A percentile compares a stretch with the other conserved stretches of the same genome.
Evolutionary conservation across 805 yeast genomes (phyloP).

Genomic region (Saturnispora galanensis): DNA sequence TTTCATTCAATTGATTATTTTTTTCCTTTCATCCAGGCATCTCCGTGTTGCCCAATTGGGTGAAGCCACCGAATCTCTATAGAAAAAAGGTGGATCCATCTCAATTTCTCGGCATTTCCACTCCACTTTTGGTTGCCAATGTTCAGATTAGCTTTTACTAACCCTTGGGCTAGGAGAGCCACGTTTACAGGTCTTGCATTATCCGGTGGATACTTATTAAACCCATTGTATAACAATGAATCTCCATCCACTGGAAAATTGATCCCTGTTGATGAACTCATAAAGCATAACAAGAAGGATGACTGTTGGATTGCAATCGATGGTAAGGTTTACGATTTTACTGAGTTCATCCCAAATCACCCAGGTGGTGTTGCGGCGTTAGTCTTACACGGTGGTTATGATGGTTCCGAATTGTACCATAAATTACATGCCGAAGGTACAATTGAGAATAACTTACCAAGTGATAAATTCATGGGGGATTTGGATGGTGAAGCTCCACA

Average conservation of each 20-base stretch:
- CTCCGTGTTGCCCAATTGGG: too few relatives aligned
- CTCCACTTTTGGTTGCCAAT: too few relatives aligned
- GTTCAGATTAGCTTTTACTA: too few relatives aligned
- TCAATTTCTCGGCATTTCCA: too few relatives aligned
- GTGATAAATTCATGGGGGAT: constrained; percentile 51
- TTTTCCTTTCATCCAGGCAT: too few relatives aligned
- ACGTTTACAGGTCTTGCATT: background rate
- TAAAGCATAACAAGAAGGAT: constrained; percentile 43
- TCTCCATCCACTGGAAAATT: background rate
- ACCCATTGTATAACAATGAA: background rate
- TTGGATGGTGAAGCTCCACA: constrained; percentile 28
- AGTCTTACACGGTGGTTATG: constrained; percentile 38
- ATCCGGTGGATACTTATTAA: background rate
- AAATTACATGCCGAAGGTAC: constrained; percentile 91
- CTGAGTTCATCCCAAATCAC: constrained; percentile 39
- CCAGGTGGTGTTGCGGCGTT: constrained; percentile 46
- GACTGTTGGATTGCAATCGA: constrained; percentile 84
- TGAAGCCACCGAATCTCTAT: too few relatives aligned
- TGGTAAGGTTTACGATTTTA: constrained; percentile 69
- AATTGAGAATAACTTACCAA: constrained; percentile 49
- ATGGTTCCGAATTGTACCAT: constrained; percentile 61
- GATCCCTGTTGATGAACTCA: constrained; percentile 31
- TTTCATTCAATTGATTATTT: too few relatives aligned
- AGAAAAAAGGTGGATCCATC: too few relatives aligned
- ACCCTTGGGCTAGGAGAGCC: too few relatives aligned